Conservation (phyloP, 2,329 filamentous ascomycete genomes). For the Cadophora sp. region DNA sequence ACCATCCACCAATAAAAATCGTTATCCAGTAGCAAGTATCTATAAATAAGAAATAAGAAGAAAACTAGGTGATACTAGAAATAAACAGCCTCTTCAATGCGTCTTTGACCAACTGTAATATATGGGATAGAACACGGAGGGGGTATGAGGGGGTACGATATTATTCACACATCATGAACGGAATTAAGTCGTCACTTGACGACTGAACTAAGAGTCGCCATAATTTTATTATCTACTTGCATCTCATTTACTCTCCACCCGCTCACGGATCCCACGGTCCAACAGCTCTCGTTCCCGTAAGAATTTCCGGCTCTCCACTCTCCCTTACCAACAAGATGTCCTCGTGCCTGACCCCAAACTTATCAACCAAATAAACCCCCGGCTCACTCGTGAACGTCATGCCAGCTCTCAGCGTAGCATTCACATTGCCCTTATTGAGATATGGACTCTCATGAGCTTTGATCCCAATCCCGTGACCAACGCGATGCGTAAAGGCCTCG, state of each 20-base stretch:
- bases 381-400: conserved; percentile 72
- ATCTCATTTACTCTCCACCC: background rate
- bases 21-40: no score
- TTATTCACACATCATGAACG: no score
- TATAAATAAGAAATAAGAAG: no score
- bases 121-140: no score
- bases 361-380: conserved; percentile 64
- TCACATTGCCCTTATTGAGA: conserved; percentile 65
- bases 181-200: background rate
- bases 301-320: conserved; percentile 58
- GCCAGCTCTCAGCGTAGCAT: conserved; percentile 55
- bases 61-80: no score
- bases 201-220: background rate
- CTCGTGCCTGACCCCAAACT: conserved; percentile 68
- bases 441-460: conserved; percentile 72
- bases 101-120: no score
- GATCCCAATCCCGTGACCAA: conserved; percentile 70
- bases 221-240: background rate
- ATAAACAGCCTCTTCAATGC: no score
- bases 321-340: conserved; percentile 65
- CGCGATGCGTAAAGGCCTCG: conserved; percentile 64
- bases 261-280: conserved; percentile 59
- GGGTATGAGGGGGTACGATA: no score
- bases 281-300: conserved; percentile 59
- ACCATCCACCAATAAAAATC: no score